Conservation (phyloP, 371 early-diverging fungal species). For the Mortierella sp. region DNA sequence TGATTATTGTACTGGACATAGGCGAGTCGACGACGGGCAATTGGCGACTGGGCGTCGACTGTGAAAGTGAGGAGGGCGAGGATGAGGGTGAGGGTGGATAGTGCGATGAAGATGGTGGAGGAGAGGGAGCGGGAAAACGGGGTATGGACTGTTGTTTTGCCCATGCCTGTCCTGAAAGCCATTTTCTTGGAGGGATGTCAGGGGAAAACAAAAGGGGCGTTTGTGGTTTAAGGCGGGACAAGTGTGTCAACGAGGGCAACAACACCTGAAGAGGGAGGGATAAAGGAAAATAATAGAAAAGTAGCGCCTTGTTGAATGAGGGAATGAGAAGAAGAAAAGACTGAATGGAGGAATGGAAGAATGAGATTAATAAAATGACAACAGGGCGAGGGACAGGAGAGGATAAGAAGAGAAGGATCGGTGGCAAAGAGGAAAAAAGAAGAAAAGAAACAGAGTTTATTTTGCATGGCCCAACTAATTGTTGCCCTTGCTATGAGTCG, state of each 20-base stretch:
- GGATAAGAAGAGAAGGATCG: background rate
- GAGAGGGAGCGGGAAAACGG: background rate
- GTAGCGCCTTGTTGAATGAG: too few species aligned
- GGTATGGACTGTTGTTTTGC: background rate
- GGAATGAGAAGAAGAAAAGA: background rate
- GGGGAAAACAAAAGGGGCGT: too few species aligned
- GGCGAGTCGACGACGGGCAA: conserved; percentile 30
- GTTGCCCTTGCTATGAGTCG: too few species aligned
- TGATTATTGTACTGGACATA: conserved; percentile 17
- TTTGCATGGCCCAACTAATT: too few species aligned
- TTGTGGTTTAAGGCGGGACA: too few species aligned
- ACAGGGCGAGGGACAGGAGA: background rate
- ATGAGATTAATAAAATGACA: background rate
- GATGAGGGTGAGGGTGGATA: background rate
- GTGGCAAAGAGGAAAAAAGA: background rate
- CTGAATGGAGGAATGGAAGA: background rate
- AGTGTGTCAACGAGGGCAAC: too few species aligned
- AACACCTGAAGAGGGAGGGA: too few species aligned
- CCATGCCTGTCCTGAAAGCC: too few species aligned
- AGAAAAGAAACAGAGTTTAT: background rate
- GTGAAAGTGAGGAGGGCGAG: background rate
- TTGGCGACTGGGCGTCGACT: conserved; percentile 17
- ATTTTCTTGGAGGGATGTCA: too few species aligned
- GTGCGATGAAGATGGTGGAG: background rate
- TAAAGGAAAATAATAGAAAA: too few species aligned